Percentiles rank a stretch among this genome's conserved stretches.
These are phyloP conservation scores for Cafeteria roenbergensis DNA, from an alignment of 108 stramenopile genomes.

Conservation along the genomic window DNA sequence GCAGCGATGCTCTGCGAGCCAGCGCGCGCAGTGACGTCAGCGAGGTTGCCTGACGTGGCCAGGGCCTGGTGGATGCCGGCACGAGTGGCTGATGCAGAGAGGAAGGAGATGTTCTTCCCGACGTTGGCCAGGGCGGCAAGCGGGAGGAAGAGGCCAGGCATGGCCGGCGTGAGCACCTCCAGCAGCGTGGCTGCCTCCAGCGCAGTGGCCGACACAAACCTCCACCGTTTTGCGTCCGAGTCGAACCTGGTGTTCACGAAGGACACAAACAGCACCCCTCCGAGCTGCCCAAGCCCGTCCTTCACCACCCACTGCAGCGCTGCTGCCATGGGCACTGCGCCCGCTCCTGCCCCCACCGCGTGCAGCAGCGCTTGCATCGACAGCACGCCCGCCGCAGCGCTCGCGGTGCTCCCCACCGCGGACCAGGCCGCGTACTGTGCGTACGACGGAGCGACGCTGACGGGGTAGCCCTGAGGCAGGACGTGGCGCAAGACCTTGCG, in stretches of 20 bases:
- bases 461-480: constrained; percentile 60
- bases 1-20: constrained; percentile 78
- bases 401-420: constrained; percentile 52
- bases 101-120: constrained; percentile 82
- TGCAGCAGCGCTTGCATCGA: constrained; percentile 71
- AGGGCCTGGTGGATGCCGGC: constrained; percentile 78
- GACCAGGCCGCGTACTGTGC: constrained; percentile 48
- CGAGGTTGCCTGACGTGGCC: constrained; percentile 56
- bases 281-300: constrained; percentile 83
- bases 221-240: constrained; percentile 70
- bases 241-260: constrained; percentile 66
- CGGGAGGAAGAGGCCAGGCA: constrained; percentile 54
- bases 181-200: constrained; percentile 67
- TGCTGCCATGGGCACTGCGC: constrained; percentile 79
- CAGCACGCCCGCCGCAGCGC: constrained; percentile 66
- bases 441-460: constrained; percentile 58
- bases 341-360: constrained; percentile 73
- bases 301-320: constrained; percentile 94
- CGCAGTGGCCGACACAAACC: constrained; percentile 62
- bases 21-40: constrained; percentile 87
- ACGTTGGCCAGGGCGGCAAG: constrained; percentile 80
- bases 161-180: constrained; percentile 65
- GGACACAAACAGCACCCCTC: constrained; percentile 75
- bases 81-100: constrained; percentile 71
- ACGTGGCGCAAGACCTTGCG: constrained; percentile 46